Evolutionary conservation across 1,139 yeast species (phyloP), one percentile per base, ranked within the genome.

Genomic region (Kodamaea ohmeri): DNA sequence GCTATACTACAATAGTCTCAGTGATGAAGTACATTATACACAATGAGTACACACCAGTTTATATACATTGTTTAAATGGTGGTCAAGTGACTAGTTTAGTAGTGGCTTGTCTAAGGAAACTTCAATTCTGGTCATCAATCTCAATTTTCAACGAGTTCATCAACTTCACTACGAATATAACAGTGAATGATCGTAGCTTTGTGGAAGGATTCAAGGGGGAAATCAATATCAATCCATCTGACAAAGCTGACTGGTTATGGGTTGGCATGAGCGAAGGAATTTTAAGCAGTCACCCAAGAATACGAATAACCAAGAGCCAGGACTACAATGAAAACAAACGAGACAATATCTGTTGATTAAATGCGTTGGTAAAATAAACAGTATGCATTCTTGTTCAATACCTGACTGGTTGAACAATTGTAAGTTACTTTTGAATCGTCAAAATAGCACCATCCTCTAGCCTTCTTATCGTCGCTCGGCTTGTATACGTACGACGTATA

Each of bases 81-180:
- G 89, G 95, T 6, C 92, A 88, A 48, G 85, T 87, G 2, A 85
- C 95, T 0, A 79, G 94, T 24, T 67, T 92, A 36, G 78, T 88
- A 2, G 75, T 90, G 25, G 97, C 97, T 6, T 88, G 97, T 56
- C 65, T 89, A 31, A 65, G 98, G 22, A 86, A 86, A 52, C 65
- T 86, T 25, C 86, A 88, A 29, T 80, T 84, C 51, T 92, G 98
- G 98, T 83, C 95, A 7, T 77, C 87, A 13, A 88, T 89, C 6
- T 82, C 96, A 0, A 88, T 92, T 12, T 80, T 85, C 50, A 88
- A 83, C 48, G 98, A 92, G 59, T 90, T 86, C 52, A 72, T 85
- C 34, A 78, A 81, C 44, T 89, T 78, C 56, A 77, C 90, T 5
- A 80, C 86, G n/a, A 82, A 80, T 37, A 80, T 87, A 33, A 89